Conservation (phyloP, 73 alveolate species). For the Paraurostyla sp. region DNA sequence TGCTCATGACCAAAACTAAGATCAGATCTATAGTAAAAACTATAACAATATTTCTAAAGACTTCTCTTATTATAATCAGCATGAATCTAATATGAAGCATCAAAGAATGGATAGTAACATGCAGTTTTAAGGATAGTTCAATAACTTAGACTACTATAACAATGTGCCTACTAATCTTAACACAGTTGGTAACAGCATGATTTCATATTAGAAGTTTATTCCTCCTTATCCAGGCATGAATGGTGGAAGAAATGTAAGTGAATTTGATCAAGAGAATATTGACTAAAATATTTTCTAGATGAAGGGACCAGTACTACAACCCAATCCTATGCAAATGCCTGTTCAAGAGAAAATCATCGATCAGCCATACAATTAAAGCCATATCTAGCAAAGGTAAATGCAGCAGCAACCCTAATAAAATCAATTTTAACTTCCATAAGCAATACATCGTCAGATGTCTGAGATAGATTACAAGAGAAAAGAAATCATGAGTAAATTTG, state of each 20-base stretch:
- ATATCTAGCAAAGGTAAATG: not conserved
- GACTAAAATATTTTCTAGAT: not conserved
- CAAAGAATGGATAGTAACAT: not conserved
- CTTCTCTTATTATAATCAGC: not conserved
- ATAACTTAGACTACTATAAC: not conserved
- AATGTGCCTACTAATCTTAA: not conserved
- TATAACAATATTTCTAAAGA: not conserved
- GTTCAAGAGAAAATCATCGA: not conserved
- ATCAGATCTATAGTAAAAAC: not conserved
- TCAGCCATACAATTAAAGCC: not conserved
- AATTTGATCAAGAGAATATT: not conserved
- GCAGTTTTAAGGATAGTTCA: not conserved
- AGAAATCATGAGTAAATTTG: slow-evolving; percentile 47
- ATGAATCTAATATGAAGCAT: not conserved
- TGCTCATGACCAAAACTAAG: not conserved
- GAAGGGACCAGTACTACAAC: not conserved
- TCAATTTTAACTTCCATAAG: no score
- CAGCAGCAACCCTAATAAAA: not conserved
- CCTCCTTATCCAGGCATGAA: not conserved
- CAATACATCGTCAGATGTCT: not conserved
- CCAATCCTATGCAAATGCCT: not conserved
- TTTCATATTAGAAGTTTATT: not conserved
- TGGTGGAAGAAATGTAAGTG: not conserved
- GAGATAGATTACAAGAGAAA: slow-evolving; percentile 11
- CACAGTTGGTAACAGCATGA: slow-evolving; percentile 29